phyloP scores from a whole-genome alignment of 1,139 yeast genomes.

The Pichia sp. region DNA sequence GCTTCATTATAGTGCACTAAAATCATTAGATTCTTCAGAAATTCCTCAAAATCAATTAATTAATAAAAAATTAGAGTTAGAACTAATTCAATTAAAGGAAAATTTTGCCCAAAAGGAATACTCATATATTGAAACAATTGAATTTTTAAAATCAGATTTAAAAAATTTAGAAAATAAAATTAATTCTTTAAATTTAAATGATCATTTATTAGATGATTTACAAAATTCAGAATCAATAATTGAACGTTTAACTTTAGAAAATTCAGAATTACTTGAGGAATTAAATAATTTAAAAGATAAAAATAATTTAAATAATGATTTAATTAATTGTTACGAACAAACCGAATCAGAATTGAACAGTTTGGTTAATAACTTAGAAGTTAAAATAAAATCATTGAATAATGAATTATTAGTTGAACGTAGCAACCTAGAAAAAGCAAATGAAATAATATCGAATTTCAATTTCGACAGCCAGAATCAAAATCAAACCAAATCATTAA shows the following conservation, averaged over 20 bases:
- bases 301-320: constrained; percentile 28
- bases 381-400: background rate
- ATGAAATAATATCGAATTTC: background rate
- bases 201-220: constrained; percentile 1
- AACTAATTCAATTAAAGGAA: background rate
- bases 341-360: constrained; percentile 5
- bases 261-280: constrained; percentile 35
- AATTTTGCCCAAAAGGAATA: constrained; percentile 2
- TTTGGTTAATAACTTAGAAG: background rate
- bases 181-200: background rate
- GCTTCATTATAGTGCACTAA: constrained; percentile 1
- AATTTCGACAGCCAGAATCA: background rate
- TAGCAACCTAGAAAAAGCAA: constrained; percentile 1
- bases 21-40: constrained; percentile 1
- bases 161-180: constrained; percentile 1
- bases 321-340: constrained; percentile 2
- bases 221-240: constrained; percentile 37
- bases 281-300: constrained; percentile 39
- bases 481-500: background rate
- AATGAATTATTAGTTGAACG: background rate
- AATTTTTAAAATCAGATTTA: constrained; percentile 2
- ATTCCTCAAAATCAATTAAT: constrained; percentile 14
- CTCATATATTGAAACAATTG: constrained; percentile 4
- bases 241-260: constrained; percentile 52
- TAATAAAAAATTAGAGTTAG: constrained; percentile 32